Evolutionary conservation across 257 asterid genomes (phyloP), one percentile per base, ranked within the genome.

Genomic region (Marsdenia floribunda): DNA sequence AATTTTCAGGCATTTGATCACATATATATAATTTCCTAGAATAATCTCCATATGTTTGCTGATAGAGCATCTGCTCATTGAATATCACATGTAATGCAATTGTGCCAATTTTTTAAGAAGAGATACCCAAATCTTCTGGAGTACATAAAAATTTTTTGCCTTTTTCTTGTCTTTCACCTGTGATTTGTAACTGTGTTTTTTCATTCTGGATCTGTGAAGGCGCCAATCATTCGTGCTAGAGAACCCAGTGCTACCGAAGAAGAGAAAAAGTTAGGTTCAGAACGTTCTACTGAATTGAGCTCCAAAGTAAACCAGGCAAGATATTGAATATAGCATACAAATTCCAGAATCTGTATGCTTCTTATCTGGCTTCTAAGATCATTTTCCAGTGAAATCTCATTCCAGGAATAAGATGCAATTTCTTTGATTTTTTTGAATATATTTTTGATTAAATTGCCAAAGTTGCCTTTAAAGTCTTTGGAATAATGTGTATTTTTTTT

Each of bases 281-380:
- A 92, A 83, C 89, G 99, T 70, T 89, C 99, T 77, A 83, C 90
- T 24, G 97, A 92, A 82, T 84, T 94, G 68, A 94, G 99, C 88
- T 84, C 86, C 49, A 89, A 87, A 89, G 93, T 92, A 73, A 92
- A 94, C 82, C 97, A 94, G 96, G 99, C 87, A 85, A 60, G 70
- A 75, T 78, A 74, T 59, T 24, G 73, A 66, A 73, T 61, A 61
- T 76, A 73, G 40, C 61, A 47, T 71, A 38, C 65, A 33, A 24
- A 64, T 67, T 49, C 66, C 60, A 59, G 59, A 76, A 65, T 52
- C 68, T 46, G 26, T 16, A 61, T 47, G 54, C 33, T 73, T 58
- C 64, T 78, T 60, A 49, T 68, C 19, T 33, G 35, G n/a, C n/a
- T n/a, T 42, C 44, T 58, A 21, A 59, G 5, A 59, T 2, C 15